These are phyloP conservation scores for Metarhizium album DNA, from an alignment of 2,329 filamentous ascomycete genomes.

Conservation along the genomic window DNA sequence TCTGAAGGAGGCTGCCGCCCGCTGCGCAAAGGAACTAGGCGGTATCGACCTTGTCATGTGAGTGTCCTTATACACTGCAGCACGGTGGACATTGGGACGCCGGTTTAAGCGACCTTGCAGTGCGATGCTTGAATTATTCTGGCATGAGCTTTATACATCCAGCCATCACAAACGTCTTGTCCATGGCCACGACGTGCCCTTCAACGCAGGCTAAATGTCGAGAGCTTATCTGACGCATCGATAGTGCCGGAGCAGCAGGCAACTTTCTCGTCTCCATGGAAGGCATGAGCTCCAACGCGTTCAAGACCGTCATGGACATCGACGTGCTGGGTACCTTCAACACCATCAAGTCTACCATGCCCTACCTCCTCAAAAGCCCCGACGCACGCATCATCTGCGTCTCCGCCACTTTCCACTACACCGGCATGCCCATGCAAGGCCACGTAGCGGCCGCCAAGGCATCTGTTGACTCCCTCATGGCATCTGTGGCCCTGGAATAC, in stretches of 20 bases:
- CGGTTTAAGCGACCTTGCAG: neutral
- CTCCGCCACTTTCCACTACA: constrained; percentile 85
- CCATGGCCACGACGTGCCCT: neutral
- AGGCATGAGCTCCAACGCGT: constrained; percentile 75
- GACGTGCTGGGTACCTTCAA: constrained; percentile 91
- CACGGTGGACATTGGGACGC: no score
- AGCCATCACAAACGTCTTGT: neutral
- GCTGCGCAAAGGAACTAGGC: constrained; percentile 73
- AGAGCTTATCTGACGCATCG: neutral
- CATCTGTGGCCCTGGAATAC: constrained; percentile 75
- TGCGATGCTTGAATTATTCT: no score
- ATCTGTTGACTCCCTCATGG: constrained; percentile 74
- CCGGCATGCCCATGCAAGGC: constrained; percentile 71
- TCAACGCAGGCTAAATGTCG: neutral
- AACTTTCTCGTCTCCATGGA: constrained; percentile 88
- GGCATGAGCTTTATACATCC: neutral
- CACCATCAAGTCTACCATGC: constrained; percentile 83
- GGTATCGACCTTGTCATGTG: constrained; percentile 89
- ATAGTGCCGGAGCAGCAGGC: constrained; percentile 81
- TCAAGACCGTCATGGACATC: constrained; percentile 94
- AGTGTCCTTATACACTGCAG: constrained; percentile 17
- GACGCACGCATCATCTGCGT: constrained; percentile 77
- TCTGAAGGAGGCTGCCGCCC: constrained; percentile 57
- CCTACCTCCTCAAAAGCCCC: constrained; percentile 69
- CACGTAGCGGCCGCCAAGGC: constrained; percentile 92